Evolutionary conservation across 2,329 filamentous ascomycete species (phyloP).

Genomic region (Colletotrichum sp.): DNA sequence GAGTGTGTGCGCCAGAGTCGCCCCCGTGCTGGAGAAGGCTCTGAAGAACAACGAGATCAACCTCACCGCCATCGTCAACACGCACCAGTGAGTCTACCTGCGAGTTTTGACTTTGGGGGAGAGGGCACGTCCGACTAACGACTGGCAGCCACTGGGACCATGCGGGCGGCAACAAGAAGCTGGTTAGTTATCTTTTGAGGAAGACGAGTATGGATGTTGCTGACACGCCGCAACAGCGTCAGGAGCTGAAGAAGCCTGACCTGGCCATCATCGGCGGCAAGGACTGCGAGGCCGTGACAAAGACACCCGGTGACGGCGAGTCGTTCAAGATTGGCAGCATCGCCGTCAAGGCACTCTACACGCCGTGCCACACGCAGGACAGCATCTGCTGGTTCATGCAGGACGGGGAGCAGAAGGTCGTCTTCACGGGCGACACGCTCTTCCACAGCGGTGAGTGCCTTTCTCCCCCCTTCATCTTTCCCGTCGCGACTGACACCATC

Average conservation of each 20-base stretch:
- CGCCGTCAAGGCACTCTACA: constrained; percentile 85
- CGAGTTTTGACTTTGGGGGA: not conserved
- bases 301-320: constrained; percentile 76
- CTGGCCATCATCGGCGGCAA: constrained; percentile 87
- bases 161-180: constrained; percentile 85
- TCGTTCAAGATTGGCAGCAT: constrained; percentile 86
- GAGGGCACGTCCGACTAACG: not conserved
- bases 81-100: constrained; percentile 79
- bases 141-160: constrained; percentile 84
- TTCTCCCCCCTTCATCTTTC: not conserved
- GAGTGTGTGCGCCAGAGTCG: constrained; percentile 48
- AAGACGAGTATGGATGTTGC: not conserved
- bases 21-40: constrained; percentile 73
- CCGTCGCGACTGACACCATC: not conserved
- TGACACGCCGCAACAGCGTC: constrained; percentile 29
- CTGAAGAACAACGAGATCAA: constrained; percentile 77
- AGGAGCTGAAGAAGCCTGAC: constrained; percentile 58
- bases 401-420: constrained; percentile 75
- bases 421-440: constrained; percentile 96
- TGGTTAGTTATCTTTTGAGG: constrained; percentile 56
- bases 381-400: constrained; percentile 95
- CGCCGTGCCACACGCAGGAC: constrained; percentile 97
- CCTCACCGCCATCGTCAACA: constrained; percentile 90
- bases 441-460: constrained; percentile 79
- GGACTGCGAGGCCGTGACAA: constrained; percentile 81